Percentiles rank a stretch among this genome's conserved stretches.
Evolutionary conservation across 1,139 yeast genomes (phyloP).

Genomic region (Candida mesenterica): DNA sequence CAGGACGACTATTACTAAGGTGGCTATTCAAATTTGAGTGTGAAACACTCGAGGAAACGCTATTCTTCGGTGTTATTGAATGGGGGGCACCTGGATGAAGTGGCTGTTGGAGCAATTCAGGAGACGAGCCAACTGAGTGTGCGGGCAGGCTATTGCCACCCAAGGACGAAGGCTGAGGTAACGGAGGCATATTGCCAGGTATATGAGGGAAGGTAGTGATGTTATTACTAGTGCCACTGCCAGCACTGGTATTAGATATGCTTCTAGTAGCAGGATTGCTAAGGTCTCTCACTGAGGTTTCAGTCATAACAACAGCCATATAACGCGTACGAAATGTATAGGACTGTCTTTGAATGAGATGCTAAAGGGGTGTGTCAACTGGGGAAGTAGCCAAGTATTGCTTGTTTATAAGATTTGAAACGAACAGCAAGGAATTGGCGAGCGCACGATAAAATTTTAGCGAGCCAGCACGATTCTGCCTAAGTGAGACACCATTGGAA

Average conservation of each 20-base stretch:
- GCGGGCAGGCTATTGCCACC: neutral
- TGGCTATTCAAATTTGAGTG: conserved; percentile 5
- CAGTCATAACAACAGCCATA: conserved; percentile 1
- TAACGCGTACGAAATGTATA: neutral
- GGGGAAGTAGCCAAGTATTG: too few species aligned
- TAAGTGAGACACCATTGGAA: too few species aligned
- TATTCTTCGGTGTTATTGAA: neutral
- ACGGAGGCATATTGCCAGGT: neutral
- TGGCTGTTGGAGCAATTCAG: conserved; percentile 1
- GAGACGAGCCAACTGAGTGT: neutral
- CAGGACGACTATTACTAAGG: neutral
- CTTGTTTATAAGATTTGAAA: too few species aligned
- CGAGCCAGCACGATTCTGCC: too few species aligned
- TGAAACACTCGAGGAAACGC: conserved; percentile 5
- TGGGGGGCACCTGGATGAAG: neutral
- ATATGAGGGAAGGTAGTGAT: neutral
- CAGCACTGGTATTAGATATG: conserved; percentile 8
- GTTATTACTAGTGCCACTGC: conserved; percentile 6
- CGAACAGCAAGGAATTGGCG: too few species aligned
- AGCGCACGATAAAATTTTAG: too few species aligned
- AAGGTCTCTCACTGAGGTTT: conserved; percentile 6
- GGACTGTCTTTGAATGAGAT: neutral
- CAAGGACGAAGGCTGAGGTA: neutral
- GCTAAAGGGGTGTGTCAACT: too few species aligned
- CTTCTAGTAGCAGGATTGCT: conserved; percentile 10